Conservation (phyloP, 1,139 yeast genomes). For the Suhomyces atakaporum region DNA sequence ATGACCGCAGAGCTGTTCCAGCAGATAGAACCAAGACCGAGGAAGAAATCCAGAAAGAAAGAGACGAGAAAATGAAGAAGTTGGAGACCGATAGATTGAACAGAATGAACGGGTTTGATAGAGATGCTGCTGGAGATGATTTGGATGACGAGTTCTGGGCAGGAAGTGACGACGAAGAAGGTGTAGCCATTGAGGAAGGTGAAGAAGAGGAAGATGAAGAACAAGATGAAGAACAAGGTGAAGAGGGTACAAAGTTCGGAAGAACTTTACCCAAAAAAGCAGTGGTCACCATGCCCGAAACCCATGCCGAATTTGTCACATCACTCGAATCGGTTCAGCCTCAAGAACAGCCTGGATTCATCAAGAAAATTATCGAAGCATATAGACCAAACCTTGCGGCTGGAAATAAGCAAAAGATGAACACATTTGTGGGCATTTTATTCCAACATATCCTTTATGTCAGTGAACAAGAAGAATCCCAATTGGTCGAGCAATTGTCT, state of each 20-base stretch:
- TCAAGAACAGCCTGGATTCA: conserved; percentile 47
- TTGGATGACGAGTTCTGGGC: conserved; percentile 62
- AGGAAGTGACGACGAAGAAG: conserved; percentile 53
- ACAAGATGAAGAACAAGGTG: conserved; percentile 4
- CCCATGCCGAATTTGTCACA: conserved; percentile 51
- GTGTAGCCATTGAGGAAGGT: conserved; percentile 26
- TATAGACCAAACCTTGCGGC: conserved; percentile 77
- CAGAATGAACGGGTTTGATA: conserved; percentile 79
- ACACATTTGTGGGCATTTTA: conserved; percentile 62
- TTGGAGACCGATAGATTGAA: conserved; percentile 75
- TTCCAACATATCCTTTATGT: conserved; percentile 62
- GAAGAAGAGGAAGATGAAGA: conserved; percentile 21
- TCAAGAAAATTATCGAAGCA: conserved; percentile 56
- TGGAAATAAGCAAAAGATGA: conserved; percentile 80
- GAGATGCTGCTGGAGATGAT: conserved; percentile 67
- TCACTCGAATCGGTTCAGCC: conserved; percentile 38
- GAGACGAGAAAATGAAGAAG: conserved; percentile 63
- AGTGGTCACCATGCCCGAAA: conserved; percentile 54
- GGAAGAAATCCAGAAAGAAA: conserved; percentile 76
- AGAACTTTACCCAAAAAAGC: conserved; percentile 16
- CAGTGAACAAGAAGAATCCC: conserved; percentile 32
- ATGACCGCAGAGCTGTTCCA: conserved; percentile 91
- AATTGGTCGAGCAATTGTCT: conserved; percentile 45
- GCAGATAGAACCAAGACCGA: conserved; percentile 93
- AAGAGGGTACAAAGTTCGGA: conserved; percentile 9